Base-by-base conservation (phyloP, 2,329 filamentous ascomycete genomes). In the Aspergillus fructus region DNA sequence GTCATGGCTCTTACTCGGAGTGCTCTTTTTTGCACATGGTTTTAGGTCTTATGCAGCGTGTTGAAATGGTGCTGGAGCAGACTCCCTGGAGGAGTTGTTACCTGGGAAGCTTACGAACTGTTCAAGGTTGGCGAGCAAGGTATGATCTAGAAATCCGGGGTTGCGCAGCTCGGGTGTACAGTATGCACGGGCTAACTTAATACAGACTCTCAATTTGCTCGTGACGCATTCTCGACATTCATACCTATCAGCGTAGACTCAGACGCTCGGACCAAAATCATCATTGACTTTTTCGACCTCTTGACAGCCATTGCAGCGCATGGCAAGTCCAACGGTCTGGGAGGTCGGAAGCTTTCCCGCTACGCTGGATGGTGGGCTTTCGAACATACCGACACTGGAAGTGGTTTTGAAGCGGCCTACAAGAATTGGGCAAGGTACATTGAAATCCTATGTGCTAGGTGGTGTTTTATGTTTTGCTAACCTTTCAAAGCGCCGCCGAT, bases 321-420 rank as follows among this genome's bases (percentile, higher is more conserved):
- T 68, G 91, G 91, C 64, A 97, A 97, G 78, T 86, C 81, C 54
- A 99, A 99, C 72, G 94, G 94, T 43, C 85, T 99, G 62, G 91
- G 92, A 59, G 94, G 94, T 24, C 87, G 93, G 62, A 97, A 97
- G 74, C 83, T 99, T 54, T 97, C 94, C 9, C 86, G 94, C 64
- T 91, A 96, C 83, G 94, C 93, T 41, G 92, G 93, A 46, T 99
- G 94, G 94, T 99, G 94, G 94, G 92, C 93, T 1, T 99, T 99
- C 72, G 93, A 97, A 69, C 91, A 96, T 64, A 85, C 82, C 47
- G 93, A 97, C 71, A 87, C 87, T 6, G 90, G 89, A 42, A 93
- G 89, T 71, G 94, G 94, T 15, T 99, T 99, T 66, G 94, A 97
- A 65, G 91, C 91, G 41, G 93, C 93, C 54, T 99, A 99, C 76